Conservation (phyloP, 2,329 filamentous ascomycete species). For the Biscogniauxia sp. region DNA sequence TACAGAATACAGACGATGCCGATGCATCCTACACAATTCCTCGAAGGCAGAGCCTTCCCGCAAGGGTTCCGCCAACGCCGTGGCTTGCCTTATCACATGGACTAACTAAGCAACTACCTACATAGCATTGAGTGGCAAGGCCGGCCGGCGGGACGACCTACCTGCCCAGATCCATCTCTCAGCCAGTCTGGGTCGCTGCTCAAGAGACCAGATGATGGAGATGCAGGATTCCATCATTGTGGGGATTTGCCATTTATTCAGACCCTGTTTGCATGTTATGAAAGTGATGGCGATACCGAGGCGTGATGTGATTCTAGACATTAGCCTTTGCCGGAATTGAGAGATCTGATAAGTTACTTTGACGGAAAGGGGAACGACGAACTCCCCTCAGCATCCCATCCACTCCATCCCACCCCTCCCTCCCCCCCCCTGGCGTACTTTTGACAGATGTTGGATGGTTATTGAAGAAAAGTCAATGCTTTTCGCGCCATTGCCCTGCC, state of each 20-base stretch:
- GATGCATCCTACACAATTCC: constrained; percentile 25
- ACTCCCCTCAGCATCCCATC: constrained; percentile 7
- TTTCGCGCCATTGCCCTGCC: constrained; percentile 10
- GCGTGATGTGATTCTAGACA: constrained; percentile 11
- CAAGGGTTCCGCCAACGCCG: constrained; percentile 14
- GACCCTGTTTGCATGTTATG: not conserved
- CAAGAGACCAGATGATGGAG: not conserved
- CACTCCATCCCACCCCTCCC: not conserved
- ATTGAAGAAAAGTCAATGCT: constrained; percentile 8
- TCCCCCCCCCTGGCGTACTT: not conserved
- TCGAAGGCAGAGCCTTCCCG: constrained; percentile 3
- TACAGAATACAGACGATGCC: not conserved
- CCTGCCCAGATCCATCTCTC: constrained; percentile 1
- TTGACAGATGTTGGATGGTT: not conserved
- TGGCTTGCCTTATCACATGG: constrained; percentile 19
- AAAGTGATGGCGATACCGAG: constrained; percentile 3
- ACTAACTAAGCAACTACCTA: no score
- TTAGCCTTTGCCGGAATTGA: constrained; percentile 1
- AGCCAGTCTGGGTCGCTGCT: not conserved
- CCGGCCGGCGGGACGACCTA: not conserved
- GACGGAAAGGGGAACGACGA: constrained; percentile 1
- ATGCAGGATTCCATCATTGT: not conserved
- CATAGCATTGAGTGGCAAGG: constrained; percentile 11
- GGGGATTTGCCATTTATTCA: not conserved
- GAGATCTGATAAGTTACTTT: constrained; percentile 12